Conservation (phyloP, 2,329 filamentous ascomycete genomes). For the Exophiala dermatitidis region DNA sequence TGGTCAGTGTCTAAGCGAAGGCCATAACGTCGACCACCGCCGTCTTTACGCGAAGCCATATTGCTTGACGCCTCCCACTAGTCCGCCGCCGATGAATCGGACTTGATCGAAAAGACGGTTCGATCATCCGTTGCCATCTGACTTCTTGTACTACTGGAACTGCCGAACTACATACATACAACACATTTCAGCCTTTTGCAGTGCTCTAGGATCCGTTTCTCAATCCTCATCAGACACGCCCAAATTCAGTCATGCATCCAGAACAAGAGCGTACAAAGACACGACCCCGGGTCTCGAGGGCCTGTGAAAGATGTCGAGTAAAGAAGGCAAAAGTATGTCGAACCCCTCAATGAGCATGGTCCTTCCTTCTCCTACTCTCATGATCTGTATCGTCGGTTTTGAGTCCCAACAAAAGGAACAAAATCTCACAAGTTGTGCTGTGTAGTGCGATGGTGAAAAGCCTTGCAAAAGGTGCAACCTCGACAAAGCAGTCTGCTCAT, state of each 20-base stretch:
- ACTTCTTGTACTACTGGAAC: neutral
- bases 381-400: too few relatives aligned
- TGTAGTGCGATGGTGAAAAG: conserved; percentile 15
- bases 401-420: neutral
- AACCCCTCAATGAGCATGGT: too few relatives aligned
- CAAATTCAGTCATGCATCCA: conserved; percentile 1
- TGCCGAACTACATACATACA: neutral
- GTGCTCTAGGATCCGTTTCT: neutral
- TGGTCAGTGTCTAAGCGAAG: neutral
- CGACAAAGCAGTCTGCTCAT: conserved; percentile 14
- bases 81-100: neutral
- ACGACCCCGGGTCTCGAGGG: conserved; percentile 10
- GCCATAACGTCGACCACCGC: too few relatives aligned
- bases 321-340: conserved; percentile 13
- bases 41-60: too few relatives aligned
- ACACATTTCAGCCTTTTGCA: neutral
- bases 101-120: neutral
- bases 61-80: neutral
- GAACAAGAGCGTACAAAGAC: conserved; percentile 3
- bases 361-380: neutral
- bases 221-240: neutral
- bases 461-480: conserved; percentile 18
- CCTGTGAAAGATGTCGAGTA: conserved; percentile 14
- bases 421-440: neutral
- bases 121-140: neutral